Evolutionary conservation across 2,329 filamentous ascomycete species (phyloP).

Genomic region (Xylaria sp.): DNA sequence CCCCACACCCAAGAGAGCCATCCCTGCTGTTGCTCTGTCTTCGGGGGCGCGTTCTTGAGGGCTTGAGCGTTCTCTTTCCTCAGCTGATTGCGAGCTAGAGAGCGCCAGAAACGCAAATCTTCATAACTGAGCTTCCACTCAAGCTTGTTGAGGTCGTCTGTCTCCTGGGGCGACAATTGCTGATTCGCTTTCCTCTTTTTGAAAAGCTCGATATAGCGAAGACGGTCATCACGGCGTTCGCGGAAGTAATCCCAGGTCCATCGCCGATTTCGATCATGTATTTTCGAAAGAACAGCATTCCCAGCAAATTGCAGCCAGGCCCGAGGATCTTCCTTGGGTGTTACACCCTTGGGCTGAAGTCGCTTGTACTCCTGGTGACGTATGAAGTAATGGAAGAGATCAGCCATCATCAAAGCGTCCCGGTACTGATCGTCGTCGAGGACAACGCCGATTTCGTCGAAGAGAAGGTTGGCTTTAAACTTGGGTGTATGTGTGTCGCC

Average conservation of each 20-base stretch:
- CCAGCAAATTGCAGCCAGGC: slow-evolving; percentile 95
- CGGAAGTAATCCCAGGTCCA: slow-evolving; percentile 98
- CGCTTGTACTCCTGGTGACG: slow-evolving; percentile 97
- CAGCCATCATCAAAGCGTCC: slow-evolving; percentile 96
- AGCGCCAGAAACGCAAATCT: slow-evolving; percentile 96
- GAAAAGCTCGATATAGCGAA: slow-evolving; percentile 91
- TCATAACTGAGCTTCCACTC: slow-evolving; percentile 94
- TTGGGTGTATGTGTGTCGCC: slow-evolving; percentile 82
- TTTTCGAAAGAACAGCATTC: slow-evolving; percentile 88
- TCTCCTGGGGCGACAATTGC: slow-evolving; percentile 76
- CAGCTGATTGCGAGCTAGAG: slow-evolving; percentile 90
- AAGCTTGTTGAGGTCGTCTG: slow-evolving; percentile 76
- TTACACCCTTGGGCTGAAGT: slow-evolving; percentile 82
- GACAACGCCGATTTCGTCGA: slow-evolving; percentile 98
- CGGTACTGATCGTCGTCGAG: slow-evolving; percentile 98
- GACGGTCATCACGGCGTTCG: slow-evolving; percentile 89
- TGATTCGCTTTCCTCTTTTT: slow-evolving; percentile 88
- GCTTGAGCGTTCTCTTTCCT: slow-evolving; percentile 94
- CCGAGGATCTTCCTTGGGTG: slow-evolving; percentile 86
- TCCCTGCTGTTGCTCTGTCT: slow-evolving; percentile 76
- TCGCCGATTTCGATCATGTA: slow-evolving; percentile 89
- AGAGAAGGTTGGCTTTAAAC: slow-evolving; percentile 89
- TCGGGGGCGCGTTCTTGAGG: slow-evolving; percentile 71
- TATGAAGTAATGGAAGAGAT: slow-evolving; percentile 98
- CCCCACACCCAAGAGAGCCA: slow-evolving; percentile 97